phyloP scores from a whole-genome alignment of 805 yeast genomes.

The Hanseniaspora valbyensis region DNA sequence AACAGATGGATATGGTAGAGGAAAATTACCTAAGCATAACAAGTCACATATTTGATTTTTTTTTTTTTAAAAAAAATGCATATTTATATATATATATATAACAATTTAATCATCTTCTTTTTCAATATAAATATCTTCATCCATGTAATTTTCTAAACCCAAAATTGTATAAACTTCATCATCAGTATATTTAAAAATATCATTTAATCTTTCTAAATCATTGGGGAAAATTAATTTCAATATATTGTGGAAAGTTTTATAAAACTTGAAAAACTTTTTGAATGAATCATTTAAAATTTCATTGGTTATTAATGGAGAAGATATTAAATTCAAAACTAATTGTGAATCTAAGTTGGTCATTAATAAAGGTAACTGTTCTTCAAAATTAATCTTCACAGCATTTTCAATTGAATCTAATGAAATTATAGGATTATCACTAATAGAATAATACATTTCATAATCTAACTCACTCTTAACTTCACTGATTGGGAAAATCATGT shows the following conservation, averaged over 20 bases:
- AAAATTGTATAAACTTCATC: constrained; percentile 54
- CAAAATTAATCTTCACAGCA: constrained; percentile 37
- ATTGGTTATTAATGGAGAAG: constrained; percentile 53
- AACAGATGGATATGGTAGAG: constrained; percentile 84
- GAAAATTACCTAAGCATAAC: constrained; percentile 50
- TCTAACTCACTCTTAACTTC: constrained; percentile 44
- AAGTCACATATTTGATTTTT: constrained; percentile 17
- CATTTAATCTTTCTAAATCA: constrained; percentile 17
- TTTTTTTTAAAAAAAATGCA: neutral
- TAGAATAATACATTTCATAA: constrained; percentile 52
- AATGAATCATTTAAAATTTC: constrained; percentile 44
- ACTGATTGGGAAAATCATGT: constrained; percentile 58
- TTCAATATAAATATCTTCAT: constrained; percentile 15
- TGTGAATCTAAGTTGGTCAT: constrained; percentile 49
- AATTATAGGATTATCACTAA: constrained; percentile 45
- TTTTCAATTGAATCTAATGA: constrained; percentile 36
- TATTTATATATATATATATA: neutral
- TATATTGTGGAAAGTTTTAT: constrained; percentile 30
- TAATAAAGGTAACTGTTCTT: constrained; percentile 42
- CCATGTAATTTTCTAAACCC: constrained; percentile 45
- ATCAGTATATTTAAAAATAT: constrained; percentile 24
- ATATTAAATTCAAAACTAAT: constrained; percentile 40
- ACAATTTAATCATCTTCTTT: constrained; percentile 19
- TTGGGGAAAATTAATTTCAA: constrained; percentile 30
- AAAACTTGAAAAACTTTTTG: constrained; percentile 36